A percentile compares a stretch with the other conserved stretches of the same genome.
Evolutionary conservation across 495 filamentous ascomycete genomes (phyloP).

Genomic region (Aspergillus bertholletiae): DNA sequence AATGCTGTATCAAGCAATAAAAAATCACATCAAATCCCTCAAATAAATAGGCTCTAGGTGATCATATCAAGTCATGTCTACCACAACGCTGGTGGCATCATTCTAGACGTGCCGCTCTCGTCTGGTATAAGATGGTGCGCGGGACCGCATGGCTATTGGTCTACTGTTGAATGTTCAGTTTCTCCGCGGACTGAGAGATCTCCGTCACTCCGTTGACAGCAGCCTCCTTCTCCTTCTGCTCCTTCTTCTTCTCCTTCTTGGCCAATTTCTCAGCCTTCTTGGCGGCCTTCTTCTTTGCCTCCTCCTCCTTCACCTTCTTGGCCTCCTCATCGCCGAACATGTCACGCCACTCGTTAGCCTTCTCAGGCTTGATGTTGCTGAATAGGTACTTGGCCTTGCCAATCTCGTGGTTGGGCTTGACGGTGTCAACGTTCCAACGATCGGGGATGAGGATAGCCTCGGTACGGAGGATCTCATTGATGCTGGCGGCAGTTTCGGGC

Average conservation of each 20-base stretch:
- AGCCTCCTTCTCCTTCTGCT: conserved; percentile 16
- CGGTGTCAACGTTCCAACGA: conserved; percentile 55
- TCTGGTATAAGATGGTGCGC: background rate
- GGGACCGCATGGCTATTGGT: background rate
- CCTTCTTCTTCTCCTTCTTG: conserved; percentile 24
- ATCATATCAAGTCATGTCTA: background rate
- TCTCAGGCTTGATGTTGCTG: conserved; percentile 75
- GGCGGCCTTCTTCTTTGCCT: conserved; percentile 55
- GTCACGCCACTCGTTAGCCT: conserved; percentile 77
- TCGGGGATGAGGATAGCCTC: conserved; percentile 62
- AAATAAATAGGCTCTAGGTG: background rate
- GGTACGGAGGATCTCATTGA: conserved; percentile 68
- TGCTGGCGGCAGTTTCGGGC: conserved; percentile 71
- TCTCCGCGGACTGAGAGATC: background rate
- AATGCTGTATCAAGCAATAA: no score
- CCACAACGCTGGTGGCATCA: background rate
- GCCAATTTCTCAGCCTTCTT: conserved; percentile 32
- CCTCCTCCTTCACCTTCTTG: conserved; percentile 62
- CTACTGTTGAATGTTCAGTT: background rate
- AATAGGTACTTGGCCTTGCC: conserved; percentile 82
- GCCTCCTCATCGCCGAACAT: conserved; percentile 75
- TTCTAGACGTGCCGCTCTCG: background rate
- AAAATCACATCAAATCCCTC: no score
- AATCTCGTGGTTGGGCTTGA: conserved; percentile 74
- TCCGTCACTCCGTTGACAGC: background rate